These are phyloP conservation scores for Colletotrichum chlorophyti DNA, from an alignment of 2,329 filamentous ascomycete genomes.

Conservation along the genomic window DNA sequence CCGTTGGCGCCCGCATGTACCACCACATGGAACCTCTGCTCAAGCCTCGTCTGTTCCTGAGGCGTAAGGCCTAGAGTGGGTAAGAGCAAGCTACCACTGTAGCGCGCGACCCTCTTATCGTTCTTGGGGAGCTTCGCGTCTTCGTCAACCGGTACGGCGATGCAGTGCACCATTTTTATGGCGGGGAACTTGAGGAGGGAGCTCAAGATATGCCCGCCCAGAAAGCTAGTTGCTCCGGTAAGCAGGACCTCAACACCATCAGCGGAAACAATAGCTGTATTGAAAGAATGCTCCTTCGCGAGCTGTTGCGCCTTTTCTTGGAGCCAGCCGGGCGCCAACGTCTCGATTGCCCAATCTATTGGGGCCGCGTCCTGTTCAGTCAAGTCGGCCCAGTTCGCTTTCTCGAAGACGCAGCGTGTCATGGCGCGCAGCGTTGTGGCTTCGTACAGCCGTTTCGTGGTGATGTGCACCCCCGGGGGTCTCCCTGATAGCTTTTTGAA, in stretches of 20 bases:
- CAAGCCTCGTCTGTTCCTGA: no score
- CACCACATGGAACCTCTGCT: no score
- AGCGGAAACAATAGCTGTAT: no score
- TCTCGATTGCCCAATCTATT: constrained; percentile 49
- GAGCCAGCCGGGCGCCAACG: constrained; percentile 19
- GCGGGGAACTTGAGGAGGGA: constrained; percentile 4
- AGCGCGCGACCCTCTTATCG: constrained; percentile 8
- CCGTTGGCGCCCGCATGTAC: no score
- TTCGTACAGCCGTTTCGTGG: constrained; percentile 40
- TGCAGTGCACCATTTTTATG: constrained; percentile 25
- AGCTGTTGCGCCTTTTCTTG: background rate
- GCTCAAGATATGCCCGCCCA: constrained; percentile 28
- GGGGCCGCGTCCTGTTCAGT: background rate
- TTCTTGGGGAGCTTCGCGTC: constrained; percentile 4
- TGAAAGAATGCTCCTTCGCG: no score
- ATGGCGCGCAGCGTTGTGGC: constrained; percentile 43
- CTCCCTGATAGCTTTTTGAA: constrained; percentile 41
- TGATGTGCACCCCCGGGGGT: constrained; percentile 35
- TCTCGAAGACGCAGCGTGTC: constrained; percentile 36
- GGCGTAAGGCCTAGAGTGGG: no score
- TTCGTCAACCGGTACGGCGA: constrained; percentile 20
- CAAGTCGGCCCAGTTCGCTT: no score
- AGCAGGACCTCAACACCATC: constrained; percentile 21
- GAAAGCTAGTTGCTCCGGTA: constrained; percentile 28
- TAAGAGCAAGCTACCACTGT: constrained; percentile 17